Base-by-base conservation (phyloP, 805 yeast species). In the Cyberlindnera veronae region DNA sequence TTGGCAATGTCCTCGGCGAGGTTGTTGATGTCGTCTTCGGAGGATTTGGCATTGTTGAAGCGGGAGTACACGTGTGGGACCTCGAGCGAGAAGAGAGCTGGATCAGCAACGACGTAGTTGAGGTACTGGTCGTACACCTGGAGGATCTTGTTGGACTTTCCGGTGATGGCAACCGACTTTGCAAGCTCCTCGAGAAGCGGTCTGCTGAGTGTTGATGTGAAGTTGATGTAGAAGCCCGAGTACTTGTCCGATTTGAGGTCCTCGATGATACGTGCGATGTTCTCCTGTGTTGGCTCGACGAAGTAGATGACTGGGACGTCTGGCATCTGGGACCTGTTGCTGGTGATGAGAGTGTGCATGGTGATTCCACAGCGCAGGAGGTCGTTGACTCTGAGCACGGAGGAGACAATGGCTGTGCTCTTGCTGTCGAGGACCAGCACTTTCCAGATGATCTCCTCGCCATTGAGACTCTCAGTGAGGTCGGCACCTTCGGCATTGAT, bases 281-380 rank as follows among this genome's bases (percentile, higher is more conserved):
- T 93, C 34, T 77, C 91, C 20, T 73, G 67, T 0, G 93, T 84
- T 6, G 99, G 98, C 42, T 84, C 84, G 24, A 93, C 83, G 53
- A 93, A 91, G 64, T 93, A 93, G 33, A 93, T 77, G 4, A 80
- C 98, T 1, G 98, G 97, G 12, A 91, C 98, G 54, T 93, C 99
- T 2, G 95, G 90, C 37, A 93, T 71, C 1, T 91, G 75, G n/a
- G 90, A 77, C 46, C 99, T 71, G 42, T 74, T 77, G 34, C 88
- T 71, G 40, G 71, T 70, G 39, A 91, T 78, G 36, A 84, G 64
- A 44, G 91, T 72, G 58, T 93, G 98, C 55, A 89, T 82, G 0
- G 99, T 93, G 41, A 93, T 81, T 9, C 99, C 99, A 57, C 87
- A 85, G 50, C 83, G 79, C 51, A 93, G 72, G 50, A 93, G 69